phyloP scores from a whole-genome alignment of 2,329 filamentous ascomycete species.

The Zymoseptoria ardabiliae region DNA sequence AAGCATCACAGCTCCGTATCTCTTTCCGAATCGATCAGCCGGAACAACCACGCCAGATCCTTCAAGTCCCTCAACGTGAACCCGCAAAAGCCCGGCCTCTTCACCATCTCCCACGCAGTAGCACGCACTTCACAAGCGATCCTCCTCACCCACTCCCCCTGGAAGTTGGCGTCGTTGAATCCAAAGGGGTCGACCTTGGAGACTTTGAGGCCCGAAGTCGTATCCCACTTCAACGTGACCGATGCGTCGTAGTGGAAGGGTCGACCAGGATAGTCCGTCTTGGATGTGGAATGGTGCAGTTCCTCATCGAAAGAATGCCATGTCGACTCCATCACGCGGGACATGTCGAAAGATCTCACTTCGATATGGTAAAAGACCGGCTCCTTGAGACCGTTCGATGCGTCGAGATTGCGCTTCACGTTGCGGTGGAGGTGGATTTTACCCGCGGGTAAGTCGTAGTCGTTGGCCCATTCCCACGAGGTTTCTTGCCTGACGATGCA shows the following conservation, averaged over 20 bases:
- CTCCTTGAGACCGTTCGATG: neutral
- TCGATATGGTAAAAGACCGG: neutral
- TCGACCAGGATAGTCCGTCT: neutral
- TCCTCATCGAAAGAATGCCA: neutral
- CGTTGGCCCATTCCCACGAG: neutral
- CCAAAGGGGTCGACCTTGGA: neutral
- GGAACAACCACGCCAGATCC: neutral
- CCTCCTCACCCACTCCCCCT: neutral
- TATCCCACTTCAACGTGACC: neutral
- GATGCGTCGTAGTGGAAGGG: neutral
- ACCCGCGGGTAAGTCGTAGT: neutral
- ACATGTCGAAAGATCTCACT: neutral
- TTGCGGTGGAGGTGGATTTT: neutral
- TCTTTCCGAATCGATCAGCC: neutral
- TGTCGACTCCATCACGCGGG: too few species aligned
- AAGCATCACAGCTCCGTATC: too few species aligned
- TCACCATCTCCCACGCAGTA: neutral
- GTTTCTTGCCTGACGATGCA: neutral
- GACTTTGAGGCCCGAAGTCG: neutral
- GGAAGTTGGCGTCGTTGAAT: neutral
- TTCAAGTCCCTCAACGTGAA: neutral
- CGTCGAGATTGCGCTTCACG: neutral
- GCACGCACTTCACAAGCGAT: neutral
- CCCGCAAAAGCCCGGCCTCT: neutral
- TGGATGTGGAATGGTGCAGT: neutral